Base-by-base conservation (phyloP, 108 stramenopile species). In the Skeletonema marinoi region DNA sequence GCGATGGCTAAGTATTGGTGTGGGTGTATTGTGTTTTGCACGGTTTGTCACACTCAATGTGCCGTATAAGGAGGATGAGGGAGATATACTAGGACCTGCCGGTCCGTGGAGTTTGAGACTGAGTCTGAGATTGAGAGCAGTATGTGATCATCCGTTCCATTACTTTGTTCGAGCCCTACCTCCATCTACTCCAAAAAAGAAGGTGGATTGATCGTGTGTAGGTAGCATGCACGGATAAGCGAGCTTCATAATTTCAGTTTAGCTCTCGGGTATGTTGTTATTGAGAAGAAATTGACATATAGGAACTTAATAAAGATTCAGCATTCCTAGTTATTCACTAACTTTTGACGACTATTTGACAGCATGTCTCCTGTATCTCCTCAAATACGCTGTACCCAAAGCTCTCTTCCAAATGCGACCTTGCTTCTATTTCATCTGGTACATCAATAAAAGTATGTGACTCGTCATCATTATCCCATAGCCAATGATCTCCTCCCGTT, bases 131-230 rank as follows among this genome's bases (percentile, higher is more conserved):
- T 46, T 79, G 65, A 31, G 78, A 29, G 78, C 73, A 29, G 73
- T 79, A 19, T 66, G 66, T 54, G 72, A 73, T 38, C 78, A 79
- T 74, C 78, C 78, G n/a, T 79, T 79, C 54, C 78, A 79, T 67
- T 79, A 79, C 78, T 79, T 79, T 79, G 78, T 67, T 31, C 29
- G 78, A 33, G 78, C 78, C 2, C 41, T 74, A 25, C 78, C 78
- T 4, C 73, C 78, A n/a, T 73, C 78, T 12, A 50, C 31, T 16
- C 56, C 74, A 3, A 16, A 35, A 46, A 70, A 78, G 72, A 78
- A 82, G 33, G 33, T 39, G 60, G 51, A 32, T 61, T 61, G 21
- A 61, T 29, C 14, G 30, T 30, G 59, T 25, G 25, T 25, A 25
- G 25, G 25, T 25, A 25, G 25, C 25, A 25, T 25, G 25, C 25